Evolutionary conservation across 2,329 filamentous ascomycete species (phyloP), one percentile per base, ranked within the genome.

Genomic region (Neonectria punicea): DNA sequence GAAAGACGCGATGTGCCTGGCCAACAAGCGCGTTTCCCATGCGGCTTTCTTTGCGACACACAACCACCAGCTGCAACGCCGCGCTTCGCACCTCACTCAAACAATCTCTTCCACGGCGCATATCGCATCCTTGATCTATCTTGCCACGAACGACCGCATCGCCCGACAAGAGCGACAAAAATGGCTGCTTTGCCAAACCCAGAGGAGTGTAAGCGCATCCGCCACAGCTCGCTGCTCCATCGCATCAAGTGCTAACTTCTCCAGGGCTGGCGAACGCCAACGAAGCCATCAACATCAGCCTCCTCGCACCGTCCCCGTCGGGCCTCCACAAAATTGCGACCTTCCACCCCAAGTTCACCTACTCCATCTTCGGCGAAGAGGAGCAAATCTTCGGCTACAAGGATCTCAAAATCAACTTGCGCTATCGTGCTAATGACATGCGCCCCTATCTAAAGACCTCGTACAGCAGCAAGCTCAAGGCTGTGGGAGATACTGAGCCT

Each of bases 361-460:
- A 98, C 79, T 84, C 93, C 1, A 92, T 99, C 68, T 98, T 98
- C 72, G 93, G 93, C 74, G 92, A 98, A n/a, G 91, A 96, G 9
- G 94, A 99, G 79, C 87, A 86, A 32, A 95, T 98, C 69, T 94
- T 97, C 73, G 95, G 95, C 41, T 97, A 98, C 83, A 90, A 93
- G 77, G 89, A 89, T 58, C 86, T 97, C 60, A 89, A 89, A 69
- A 90, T 98, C 75, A 87, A 89, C 67, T 82, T 98, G 60, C 89
- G 89, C 67, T 90, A 84, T 72, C 83, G 89, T 75, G 86, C 87
- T 16, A 86, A 84, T 77, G 92, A 98, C 77, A 89, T 98, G 81
- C 89, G 90, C 70, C 93, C 94, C 0, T 88, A 92, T 71, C 78
- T 98, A 34, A 85, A 90, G 60, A 86, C 94, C 57, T 87, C 87